Evolutionary conservation across 2,329 filamentous ascomycete genomes (phyloP), one percentile per base, ranked within the genome.

Genomic region (Gnomoniopsis smithogilvyi): DNA sequence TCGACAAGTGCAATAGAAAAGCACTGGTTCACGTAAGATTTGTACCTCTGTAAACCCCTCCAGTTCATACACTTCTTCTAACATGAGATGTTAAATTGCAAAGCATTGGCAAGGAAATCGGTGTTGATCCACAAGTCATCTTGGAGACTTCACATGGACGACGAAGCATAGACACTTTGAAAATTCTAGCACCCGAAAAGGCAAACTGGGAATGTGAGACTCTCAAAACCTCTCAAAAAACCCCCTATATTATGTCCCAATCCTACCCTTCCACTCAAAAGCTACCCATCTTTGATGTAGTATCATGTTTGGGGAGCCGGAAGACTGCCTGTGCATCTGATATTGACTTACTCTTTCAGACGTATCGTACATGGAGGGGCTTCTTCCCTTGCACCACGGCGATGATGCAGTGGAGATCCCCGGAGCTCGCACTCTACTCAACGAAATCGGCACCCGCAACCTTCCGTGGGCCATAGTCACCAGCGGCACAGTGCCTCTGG

Each of bases 161-260:
- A 61, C 81, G 95, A 60, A 92, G 87, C 65, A 96, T 98, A 68
- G 95, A 99, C 67, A 86, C 90, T 2, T 80, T 99, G 60, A 84
- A 84, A 71, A 78, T 93, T 30, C 84, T 96, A 60, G 88, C 91
- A 63, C 90, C 92, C 17, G 87, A 90, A 66, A 91, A 92, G 71
- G 95, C 95, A 46, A 97, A 89, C 67, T 94, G 90, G 92, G 92
- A 96, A 64, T 96, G 92, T 96, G 76, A 77, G 90, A 84, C 34
- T 45, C 43, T 33, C 24, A 24, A 15, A 17, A 43, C 3, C 11
- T 26, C 15, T 11, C 19, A 45, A 17, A 17, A n/a, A n/a, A n/a
- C n/a, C n/a, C 11, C 34, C 34, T 26, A 38, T 8, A 4, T 2
- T 6, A 15, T 50, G 48, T 21, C 48, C 46, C 46, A 48, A 12